Percentiles rank a stretch among this genome's conserved stretches.
Conservation (phyloP, 768 basidiomycete genomes). For the Polyporus arcularius region DNA sequence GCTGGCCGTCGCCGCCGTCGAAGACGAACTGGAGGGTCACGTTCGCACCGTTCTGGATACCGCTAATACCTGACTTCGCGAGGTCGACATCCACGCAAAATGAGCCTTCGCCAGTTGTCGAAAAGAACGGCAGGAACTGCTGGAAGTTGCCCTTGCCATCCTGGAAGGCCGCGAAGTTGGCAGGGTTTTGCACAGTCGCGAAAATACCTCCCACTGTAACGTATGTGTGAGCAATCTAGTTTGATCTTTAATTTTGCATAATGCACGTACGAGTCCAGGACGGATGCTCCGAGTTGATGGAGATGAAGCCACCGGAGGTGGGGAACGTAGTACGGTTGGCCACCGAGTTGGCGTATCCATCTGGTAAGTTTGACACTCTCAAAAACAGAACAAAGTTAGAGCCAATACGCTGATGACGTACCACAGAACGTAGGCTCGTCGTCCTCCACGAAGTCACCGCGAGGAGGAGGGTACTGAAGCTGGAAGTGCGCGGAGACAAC, state of each 20-base stretch:
- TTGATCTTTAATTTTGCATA: background rate
- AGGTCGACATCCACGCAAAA: constrained; percentile 74
- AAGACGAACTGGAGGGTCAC: constrained; percentile 73
- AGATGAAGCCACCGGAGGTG: constrained; percentile 58
- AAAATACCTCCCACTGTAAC: constrained; percentile 52
- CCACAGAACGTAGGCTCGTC: constrained; percentile 69
- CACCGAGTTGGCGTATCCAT: constrained; percentile 59
- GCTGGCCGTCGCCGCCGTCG: constrained; percentile 67
- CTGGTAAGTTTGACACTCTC: constrained; percentile 35
- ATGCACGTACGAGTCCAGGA: constrained; percentile 53
- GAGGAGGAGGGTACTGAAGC: constrained; percentile 70
- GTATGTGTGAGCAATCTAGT: constrained; percentile 7
- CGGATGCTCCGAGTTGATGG: constrained; percentile 66
- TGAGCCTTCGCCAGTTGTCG: constrained; percentile 54
- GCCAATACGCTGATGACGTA: constrained; percentile 31
- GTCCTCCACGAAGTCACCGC: constrained; percentile 67
- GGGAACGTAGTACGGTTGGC: constrained; percentile 70
- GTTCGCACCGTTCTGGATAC: constrained; percentile 62
- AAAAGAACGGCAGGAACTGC: constrained; percentile 48
- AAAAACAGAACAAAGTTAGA: background rate
- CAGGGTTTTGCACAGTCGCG: constrained; percentile 58
- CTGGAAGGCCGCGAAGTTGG: constrained; percentile 64
- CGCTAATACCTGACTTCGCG: constrained; percentile 45
- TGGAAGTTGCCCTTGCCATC: constrained; percentile 36
- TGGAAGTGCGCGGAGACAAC: constrained; percentile 68